Evolutionary conservation across 805 yeast genomes (phyloP), one percentile per base, ranked within the genome.

Genomic region (Wickerhamomyces sydowiorum): DNA sequence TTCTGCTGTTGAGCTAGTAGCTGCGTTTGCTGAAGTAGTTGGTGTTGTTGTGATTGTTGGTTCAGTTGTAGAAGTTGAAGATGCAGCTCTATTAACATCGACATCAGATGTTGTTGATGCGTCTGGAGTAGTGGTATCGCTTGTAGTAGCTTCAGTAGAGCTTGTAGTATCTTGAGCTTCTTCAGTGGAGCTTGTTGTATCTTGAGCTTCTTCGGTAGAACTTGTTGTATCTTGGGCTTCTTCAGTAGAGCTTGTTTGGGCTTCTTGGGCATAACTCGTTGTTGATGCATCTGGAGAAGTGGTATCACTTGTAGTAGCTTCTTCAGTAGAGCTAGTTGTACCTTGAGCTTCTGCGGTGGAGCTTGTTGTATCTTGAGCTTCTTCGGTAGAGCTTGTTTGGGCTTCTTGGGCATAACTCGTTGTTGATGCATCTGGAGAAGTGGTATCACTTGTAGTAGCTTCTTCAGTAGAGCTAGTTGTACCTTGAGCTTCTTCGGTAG

Each of bases 271-370:
- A n/a, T n/a, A n/a, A 15, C 33, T 28, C 28, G 39, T 6, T 18
- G 19, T 13, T 12, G 19, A 6, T 23, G 8, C 23, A 24, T 25
- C 20, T 39, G 37, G 18, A 15, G 9, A 21, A 21, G 45, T 22
- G 13, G 45, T 27, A n/a, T 24, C 42, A 15, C 21, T 33, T 12
- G 44, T 17, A 12, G 39, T 12, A 8, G 8, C 27, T 8, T n/a
- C n/a, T n/a, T n/a, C n/a, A n/a, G n/a, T 20, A 30, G 30, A 28
- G 30, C 19, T 8, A 17, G 35, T 9, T 18, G 36, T 38, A n/a
- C n/a, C n/a, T n/a, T n/a, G n/a, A n/a, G n/a, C n/a, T n/a, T n/a
- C n/a, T n/a, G 3, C 20, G 14, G 9, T 8, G 9, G 8, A 5
- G 9, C n/a, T 25, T 25, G 29, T 7, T 5, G 32, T 17, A 20